Conservation (phyloP, 345 rosid genomes). For the Salix purpurea region DNA sequence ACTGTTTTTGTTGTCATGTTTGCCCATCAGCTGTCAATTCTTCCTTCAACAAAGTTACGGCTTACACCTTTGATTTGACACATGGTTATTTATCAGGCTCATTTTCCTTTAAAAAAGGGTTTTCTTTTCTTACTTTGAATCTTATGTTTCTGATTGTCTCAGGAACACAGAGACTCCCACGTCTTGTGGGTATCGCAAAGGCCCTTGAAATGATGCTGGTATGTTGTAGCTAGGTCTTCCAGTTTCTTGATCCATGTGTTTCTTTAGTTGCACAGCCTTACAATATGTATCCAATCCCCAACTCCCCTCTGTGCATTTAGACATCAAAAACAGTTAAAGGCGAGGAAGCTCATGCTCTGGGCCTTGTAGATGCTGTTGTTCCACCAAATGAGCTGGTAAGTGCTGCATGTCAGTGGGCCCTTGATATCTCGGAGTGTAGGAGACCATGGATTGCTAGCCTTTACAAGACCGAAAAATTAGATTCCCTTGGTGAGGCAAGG, state of each 20-base stretch:
- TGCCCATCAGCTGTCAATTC: neutral
- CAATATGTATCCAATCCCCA: neutral
- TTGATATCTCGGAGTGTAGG: conserved; percentile 62
- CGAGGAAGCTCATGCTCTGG: conserved; percentile 64
- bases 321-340: conserved; percentile 76
- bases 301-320: conserved; percentile 25
- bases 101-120: neutral
- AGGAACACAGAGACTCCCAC: conserved; percentile 99
- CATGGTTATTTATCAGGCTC: neutral
- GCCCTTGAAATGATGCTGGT: conserved; percentile 99
- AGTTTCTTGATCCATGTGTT: conserved; percentile 11
- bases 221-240: conserved; percentile 21
- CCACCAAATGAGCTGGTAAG: conserved; percentile 55
- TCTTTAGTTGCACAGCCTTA: conserved; percentile 1
- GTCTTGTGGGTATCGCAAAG: conserved; percentile 90
- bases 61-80: neutral
- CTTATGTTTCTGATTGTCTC: conserved; percentile 32
- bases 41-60: neutral
- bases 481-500: conserved; percentile 84
- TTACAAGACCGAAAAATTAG: conserved; percentile 71
- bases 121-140: neutral
- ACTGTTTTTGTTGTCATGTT: neutral
- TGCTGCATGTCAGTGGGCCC: conserved; percentile 80
- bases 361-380: conserved; percentile 79
- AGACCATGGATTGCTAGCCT: conserved; percentile 86